Conservation (phyloP, 2,329 filamentous ascomycete species). For the Lachnellula arida region DNA sequence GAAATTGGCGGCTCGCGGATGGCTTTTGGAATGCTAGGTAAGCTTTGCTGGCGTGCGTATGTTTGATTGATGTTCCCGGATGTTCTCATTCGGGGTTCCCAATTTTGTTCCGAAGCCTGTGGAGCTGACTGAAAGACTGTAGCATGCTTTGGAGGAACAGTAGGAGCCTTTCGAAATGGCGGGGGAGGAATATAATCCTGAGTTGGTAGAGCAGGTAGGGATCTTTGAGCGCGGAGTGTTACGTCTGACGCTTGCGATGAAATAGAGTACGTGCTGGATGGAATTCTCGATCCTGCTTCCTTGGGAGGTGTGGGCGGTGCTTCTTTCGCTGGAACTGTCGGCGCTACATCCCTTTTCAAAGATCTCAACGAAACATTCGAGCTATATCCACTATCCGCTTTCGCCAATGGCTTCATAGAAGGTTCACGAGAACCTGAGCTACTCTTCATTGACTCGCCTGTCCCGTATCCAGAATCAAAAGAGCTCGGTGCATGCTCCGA, state of each 20-base stretch:
- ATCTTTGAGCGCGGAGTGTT: slow-evolving; percentile 9
- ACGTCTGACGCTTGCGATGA: slow-evolving; percentile 8
- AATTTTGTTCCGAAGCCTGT: neutral
- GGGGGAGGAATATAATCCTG: slow-evolving; percentile 4
- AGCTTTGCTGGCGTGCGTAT: slow-evolving; percentile 9
- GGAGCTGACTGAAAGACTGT: neutral
- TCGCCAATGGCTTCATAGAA: slow-evolving; percentile 41
- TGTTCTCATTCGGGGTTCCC: neutral
- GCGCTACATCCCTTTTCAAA: slow-evolving; percentile 30
- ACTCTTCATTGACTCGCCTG: slow-evolving; percentile 1
- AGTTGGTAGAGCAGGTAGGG: slow-evolving; percentile 15
- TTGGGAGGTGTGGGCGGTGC: slow-evolving; percentile 15
- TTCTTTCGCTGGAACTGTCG: slow-evolving; percentile 12
- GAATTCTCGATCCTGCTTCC: slow-evolving; percentile 11
- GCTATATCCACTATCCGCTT: slow-evolving; percentile 58
- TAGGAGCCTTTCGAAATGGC: slow-evolving; percentile 12
- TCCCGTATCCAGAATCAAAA: slow-evolving; percentile 25
- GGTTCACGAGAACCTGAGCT: slow-evolving; percentile 11
- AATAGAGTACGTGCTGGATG: slow-evolving; percentile 11
- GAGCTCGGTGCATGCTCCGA: slow-evolving; percentile 11
- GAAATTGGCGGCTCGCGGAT: neutral
- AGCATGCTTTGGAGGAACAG: slow-evolving; percentile 9
- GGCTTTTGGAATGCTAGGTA: slow-evolving; percentile 4
- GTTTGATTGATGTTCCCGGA: slow-evolving; percentile 1
- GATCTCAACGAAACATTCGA: slow-evolving; percentile 56